Evolutionary conservation across 805 yeast genomes (phyloP), one percentile per base, ranked within the genome.

Genomic region (Candida caryicola): DNA sequence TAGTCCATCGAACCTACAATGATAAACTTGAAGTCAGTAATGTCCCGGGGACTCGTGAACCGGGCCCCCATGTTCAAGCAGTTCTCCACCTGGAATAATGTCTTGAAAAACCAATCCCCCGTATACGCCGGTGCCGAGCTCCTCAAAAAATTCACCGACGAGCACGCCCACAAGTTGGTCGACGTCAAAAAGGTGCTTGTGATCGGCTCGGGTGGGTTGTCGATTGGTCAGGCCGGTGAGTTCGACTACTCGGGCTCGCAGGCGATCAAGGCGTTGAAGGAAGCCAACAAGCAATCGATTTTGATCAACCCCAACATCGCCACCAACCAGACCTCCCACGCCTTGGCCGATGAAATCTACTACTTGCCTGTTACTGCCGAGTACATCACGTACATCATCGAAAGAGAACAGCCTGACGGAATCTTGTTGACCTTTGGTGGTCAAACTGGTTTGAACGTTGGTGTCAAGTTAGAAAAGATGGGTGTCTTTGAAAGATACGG

Each of bases 181-280:
- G 95, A 88, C 45, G 96, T 88, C 21, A 70, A 80, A 46, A 85
- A 85, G 55, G 98, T 93, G 5, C 75, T 91, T 40, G 86, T 91
- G 37, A 85, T 91, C 58, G 99, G 99, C 8, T 91, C 98, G 5
- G 99, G 99, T 57, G 99, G 98, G 37, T 73, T 91, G 40, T 85
- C 96, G 37, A 91, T 91, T 61, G 98, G 98, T 44, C 98, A 91
- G 69, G 98, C 98, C 36, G 98, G 98, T 55, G 98, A 91, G 69
- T 91, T 91, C 55, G 98, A 91, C 66, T 91, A 91, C 64, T 84
- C 95, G 39, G 96, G 98, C 41, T 90, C 97, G 17, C 98, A 90
- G 69, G 98, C 98, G 36, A 91, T 90, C 64, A 90, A 90, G 66
- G 98, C 98, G 9, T 71, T 90, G 57, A 85, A 77, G 58, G 98